Evolutionary conservation across 768 basidiomycete species (phyloP), one percentile per base, ranked within the genome.

Genomic region (Termitomyces sp.): DNA sequence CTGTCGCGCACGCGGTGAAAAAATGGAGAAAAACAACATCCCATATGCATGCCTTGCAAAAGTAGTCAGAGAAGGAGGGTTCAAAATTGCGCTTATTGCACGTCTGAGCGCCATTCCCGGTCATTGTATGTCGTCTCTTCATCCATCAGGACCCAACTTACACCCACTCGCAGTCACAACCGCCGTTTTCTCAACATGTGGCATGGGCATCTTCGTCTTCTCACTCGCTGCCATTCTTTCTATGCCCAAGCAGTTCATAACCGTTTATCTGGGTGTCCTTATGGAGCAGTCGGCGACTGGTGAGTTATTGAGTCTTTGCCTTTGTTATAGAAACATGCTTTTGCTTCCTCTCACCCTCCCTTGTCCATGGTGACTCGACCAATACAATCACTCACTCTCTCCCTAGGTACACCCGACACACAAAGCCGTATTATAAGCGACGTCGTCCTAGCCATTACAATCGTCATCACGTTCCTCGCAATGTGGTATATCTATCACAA

Each of bases 161-260:
- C n/a, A 15, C 38, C 22, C 17, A 19, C 28, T 5, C 35, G 24
- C 62, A 92, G 90, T 93, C 66, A 92, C 92, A 0, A 94, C 91
- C 5, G 90, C 88, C 34, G 79, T 95, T 5, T 93, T 95, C 65
- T 82, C 92, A 2, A 86, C 93, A 3, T 94, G 91, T 65, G 94
- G 94, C 37, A 92, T 96, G 87, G 74, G 76, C 55, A 85, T 94
- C 59, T 72, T 84, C 62, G 76, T 84, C 28, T 97, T 95, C 69
- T 74, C 81, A 49, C 57, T 90, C 7, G 93, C 94, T 22, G 88
- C 93, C 4, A 70, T 93, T 61, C 72, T 94, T 17, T 90, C 91
- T 19, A 70, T 93, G 65, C 93, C 93, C 7, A 95, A 95, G 65
- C 93, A 97, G 68, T 87, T 97, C 62, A 80, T 93, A 60, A 90